Percentiles rank a stretch among this genome's conserved stretches.
These are phyloP conservation scores for Umbelopsis sp. DNA, from an alignment of 192 early-diverging fungal genomes.

Conservation along the genomic window DNA sequence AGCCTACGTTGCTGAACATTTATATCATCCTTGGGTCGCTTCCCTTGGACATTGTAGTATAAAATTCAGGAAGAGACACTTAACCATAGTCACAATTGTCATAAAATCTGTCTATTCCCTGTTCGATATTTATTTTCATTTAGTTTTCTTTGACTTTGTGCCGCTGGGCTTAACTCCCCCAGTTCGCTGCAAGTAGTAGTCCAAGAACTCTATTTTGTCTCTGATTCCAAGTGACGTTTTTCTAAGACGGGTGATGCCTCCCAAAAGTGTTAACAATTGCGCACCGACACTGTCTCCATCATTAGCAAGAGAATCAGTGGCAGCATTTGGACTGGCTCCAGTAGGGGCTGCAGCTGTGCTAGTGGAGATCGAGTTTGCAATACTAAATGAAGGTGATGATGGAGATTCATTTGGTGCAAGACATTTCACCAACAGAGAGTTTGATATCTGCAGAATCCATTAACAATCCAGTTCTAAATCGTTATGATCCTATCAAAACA, in stretches of 20 bases:
- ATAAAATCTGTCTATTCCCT: not conserved
- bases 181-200: slow-evolving; percentile 51
- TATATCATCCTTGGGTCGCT: not conserved
- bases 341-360: slow-evolving; percentile 26
- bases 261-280: slow-evolving; percentile 56
- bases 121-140: not conserved
- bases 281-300: slow-evolving; percentile 57
- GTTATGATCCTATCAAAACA: not conserved
- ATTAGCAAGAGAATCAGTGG: slow-evolving; percentile 23
- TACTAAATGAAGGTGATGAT: slow-evolving; percentile 37
- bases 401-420: slow-evolving; percentile 53
- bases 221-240: slow-evolving; percentile 62
- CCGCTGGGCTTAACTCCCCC: not conserved
- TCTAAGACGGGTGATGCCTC: slow-evolving; percentile 65
- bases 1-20: not conserved
- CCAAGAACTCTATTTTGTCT: slow-evolving; percentile 78
- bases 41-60: not conserved
- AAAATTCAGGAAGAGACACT: not conserved
- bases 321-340: slow-evolving; percentile 24
- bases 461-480: slow-evolving; percentile 6
- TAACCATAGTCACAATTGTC: not conserved
- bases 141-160: not conserved
- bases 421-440: slow-evolving; percentile 49
- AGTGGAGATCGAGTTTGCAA: slow-evolving; percentile 21
- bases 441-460: slow-evolving; percentile 43